A percentile compares a stretch with the other conserved stretches of the same genome.
Evolutionary conservation across 768 basidiomycete genomes (phyloP).

Genomic region (Trametes cubensis): DNA sequence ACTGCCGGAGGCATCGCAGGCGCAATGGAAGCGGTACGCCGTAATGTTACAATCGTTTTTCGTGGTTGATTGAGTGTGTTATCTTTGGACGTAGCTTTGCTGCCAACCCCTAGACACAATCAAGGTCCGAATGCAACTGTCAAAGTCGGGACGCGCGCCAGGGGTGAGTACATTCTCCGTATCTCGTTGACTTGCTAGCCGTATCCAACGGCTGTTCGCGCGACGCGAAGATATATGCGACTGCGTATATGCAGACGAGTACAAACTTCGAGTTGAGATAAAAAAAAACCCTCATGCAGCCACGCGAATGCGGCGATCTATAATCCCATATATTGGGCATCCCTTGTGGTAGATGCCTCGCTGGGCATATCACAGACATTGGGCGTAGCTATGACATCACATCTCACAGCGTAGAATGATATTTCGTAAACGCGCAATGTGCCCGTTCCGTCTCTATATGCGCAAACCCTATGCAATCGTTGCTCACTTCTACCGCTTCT

Average conservation of each 20-base stretch:
- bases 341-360: no score
- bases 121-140: conserved; percentile 99
- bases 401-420: no score
- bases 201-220: not conserved
- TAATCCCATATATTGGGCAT: no score
- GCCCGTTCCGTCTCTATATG: not conserved
- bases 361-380: no score
- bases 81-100: conserved; percentile 49
- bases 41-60: not conserved
- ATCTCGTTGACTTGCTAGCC: not conserved
- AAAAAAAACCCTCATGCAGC: no score
- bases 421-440: not conserved
- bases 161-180: conserved; percentile 64
- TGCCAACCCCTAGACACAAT: conserved; percentile 98
- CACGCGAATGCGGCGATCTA: no score
- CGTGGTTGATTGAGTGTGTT: not conserved
- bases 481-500: not conserved
- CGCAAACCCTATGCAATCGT: not conserved
- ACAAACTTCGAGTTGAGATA: no score
- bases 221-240: not conserved
- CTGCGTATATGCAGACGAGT: not conserved
- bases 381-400: no score
- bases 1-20: conserved; percentile 95
- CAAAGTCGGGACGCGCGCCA: conserved; percentile 70
- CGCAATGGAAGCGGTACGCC: conserved; percentile 83